These are phyloP conservation scores for Agastache rugosa DNA, from an alignment of 257 asterid species.

Conservation along the genomic window DNA sequence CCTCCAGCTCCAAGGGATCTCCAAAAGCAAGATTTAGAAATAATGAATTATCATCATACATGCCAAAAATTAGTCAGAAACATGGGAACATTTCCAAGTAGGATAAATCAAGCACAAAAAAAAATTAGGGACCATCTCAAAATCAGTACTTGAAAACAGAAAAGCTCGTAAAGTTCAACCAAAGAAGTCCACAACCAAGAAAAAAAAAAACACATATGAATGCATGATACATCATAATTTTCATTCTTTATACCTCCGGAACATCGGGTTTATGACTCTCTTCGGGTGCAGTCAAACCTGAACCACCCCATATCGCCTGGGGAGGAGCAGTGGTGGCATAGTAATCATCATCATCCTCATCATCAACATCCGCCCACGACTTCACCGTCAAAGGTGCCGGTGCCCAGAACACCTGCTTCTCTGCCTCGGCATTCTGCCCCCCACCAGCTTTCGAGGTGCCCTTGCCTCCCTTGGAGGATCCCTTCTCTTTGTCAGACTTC, in stretches of 20 bases:
- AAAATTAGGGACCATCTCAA: not conserved
- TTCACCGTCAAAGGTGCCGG: conserved; percentile 85
- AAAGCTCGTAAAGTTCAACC: conserved; percentile 2
- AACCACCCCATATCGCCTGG: conserved; percentile 64
- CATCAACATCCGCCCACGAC: conserved; percentile 99
- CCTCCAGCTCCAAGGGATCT: not conserved
- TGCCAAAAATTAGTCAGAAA: not conserved
- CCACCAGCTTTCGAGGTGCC: conserved; percentile 44
- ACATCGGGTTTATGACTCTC: conserved; percentile 46
- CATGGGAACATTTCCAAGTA: not conserved
- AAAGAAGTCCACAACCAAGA: conserved; percentile 1
- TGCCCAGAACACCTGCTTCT: conserved; percentile 84
- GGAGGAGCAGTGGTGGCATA: conserved; percentile 95
- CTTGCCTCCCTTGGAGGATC: conserved; percentile 53
- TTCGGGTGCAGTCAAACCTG: conserved; percentile 39
- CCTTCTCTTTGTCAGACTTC: conserved; percentile 77
- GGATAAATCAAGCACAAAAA: not conserved
- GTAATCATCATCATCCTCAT: conserved; percentile 95
- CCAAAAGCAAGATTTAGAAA: conserved; percentile 13
- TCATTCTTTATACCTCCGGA: conserved; percentile 59
- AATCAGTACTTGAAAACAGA: not conserved
- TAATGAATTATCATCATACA: not conserved
- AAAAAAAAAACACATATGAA: not conserved
- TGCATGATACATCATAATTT: conserved; percentile 9
- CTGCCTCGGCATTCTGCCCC: conserved; percentile 40